Percentiles rank a stretch among this genome's conserved stretches.
Conservation (phyloP, 306 rosid genomes). For the Prunus davidiana region DNA sequence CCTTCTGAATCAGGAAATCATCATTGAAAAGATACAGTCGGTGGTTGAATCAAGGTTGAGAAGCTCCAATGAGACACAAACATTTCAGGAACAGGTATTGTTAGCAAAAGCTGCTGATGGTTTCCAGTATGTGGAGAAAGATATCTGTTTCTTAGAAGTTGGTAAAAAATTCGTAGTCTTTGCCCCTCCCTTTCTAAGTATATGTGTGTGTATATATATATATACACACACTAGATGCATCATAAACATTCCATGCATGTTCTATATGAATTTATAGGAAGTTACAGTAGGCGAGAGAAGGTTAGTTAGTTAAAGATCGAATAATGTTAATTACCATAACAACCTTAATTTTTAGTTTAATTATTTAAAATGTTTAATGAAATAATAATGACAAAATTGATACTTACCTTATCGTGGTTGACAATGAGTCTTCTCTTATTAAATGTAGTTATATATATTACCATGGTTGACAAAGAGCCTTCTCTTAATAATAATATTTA, state of each 20-base stretch:
- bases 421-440: no score
- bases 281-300: background rate
- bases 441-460: no score
- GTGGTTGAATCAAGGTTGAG: conserved; percentile 82
- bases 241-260: no score
- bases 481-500: no score
- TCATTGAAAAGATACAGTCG: conserved; percentile 84
- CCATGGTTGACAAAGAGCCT: no score
- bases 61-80: conserved; percentile 64
- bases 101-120: background rate
- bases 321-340: no score
- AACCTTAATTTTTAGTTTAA: no score
- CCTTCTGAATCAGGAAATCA: conserved; percentile 81
- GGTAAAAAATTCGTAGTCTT: background rate
- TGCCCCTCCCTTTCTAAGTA: background rate
- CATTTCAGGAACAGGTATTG: conserved; percentile 77
- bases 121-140: conserved; percentile 13
- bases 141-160: conserved; percentile 8
- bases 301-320: no score
- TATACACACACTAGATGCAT: no score
- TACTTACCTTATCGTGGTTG: no score
- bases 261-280: background rate
- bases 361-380: no score
- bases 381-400: no score
- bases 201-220: background rate